These are phyloP conservation scores for Blepharisma stoltei DNA, from an alignment of 73 alveolate genomes.

Conservation along the genomic window DNA sequence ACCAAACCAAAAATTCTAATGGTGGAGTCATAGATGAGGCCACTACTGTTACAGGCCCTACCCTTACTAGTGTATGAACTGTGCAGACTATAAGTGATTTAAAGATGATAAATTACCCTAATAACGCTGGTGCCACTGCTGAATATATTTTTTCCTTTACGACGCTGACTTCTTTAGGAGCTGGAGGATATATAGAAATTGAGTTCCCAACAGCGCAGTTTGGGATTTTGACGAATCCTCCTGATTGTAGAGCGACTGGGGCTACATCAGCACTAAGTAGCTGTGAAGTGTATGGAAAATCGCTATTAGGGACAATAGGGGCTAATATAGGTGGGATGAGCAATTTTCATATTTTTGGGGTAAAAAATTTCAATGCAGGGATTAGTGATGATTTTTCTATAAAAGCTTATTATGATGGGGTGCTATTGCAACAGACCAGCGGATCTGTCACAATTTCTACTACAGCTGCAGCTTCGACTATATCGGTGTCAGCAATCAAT, in stretches of 20 bases:
- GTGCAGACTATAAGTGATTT: not conserved
- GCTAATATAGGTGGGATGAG: too few species aligned
- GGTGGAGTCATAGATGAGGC: slow-evolving; percentile 27
- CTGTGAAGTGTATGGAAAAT: slow-evolving; percentile 37
- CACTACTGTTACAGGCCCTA: not conserved
- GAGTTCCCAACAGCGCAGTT: slow-evolving; percentile 33
- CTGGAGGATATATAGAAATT: slow-evolving; percentile 33
- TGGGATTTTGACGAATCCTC: slow-evolving; percentile 29
- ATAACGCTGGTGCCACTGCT: slow-evolving; percentile 32
- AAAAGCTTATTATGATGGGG: slow-evolving; percentile 39
- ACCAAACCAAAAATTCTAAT: not conserved
- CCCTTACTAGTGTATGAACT: not conserved
- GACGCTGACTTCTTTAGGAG: slow-evolving; percentile 34
- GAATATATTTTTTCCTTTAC: slow-evolving; percentile 32
- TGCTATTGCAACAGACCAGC: slow-evolving; percentile 34
- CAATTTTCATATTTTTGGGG: slow-evolving; percentile 22
- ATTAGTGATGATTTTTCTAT: slow-evolving; percentile 43
- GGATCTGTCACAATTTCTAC: not conserved
- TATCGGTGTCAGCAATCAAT: slow-evolving; percentile 35
- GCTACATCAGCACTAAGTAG: slow-evolving; percentile 37
- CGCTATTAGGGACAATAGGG: slow-evolving; percentile 33
- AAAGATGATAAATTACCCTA: slow-evolving; percentile 32
- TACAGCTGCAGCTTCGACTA: slow-evolving; percentile 32
- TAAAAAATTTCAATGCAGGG: slow-evolving; percentile 43
- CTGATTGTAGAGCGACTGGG: slow-evolving; percentile 43